Evolutionary conservation across 2,329 filamentous ascomycete genomes (phyloP), one percentile per base, ranked within the genome.

Genomic region (Colletotrichum plurivorum): DNA sequence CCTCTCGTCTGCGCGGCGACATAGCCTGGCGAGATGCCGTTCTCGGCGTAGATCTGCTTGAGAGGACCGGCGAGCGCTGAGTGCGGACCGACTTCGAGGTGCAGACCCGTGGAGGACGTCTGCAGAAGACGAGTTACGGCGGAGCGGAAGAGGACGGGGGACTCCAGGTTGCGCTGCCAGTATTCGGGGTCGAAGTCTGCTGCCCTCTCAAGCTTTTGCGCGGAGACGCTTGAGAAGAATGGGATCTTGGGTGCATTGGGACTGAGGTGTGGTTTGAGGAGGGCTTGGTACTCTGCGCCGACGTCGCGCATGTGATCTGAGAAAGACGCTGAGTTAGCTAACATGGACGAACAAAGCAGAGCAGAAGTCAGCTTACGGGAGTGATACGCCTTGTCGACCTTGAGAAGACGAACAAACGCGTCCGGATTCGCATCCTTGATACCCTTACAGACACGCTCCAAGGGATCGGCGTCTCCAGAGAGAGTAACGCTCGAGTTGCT

Each of bases 1-100:
- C 86, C 84, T 39, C 88, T 84, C 2, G 86, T 74, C 2, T 92
- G 83, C 0, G 79, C 77, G 0, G 84, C 79, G 3, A 78, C 75
- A 60, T 86, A 87, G 1, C 79, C 77, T 27, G 84, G 76, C 0
- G 81, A 80, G 1, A 85, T 84, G 1, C 84, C 83, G 55, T 86
- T 79, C 56, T 86, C 83, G 12, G 86, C 84, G 43, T 88, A 84
- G 1, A 86, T 74, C 15, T 73, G 63, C 20, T 63, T 46, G 4
- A 70, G 20, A 2, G 72, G 69, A 2, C 67, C 64, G 6, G 63
- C 56, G 0, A 73, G 64, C 0, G 72, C 69, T 5, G 56, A 59
- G 43, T 73, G 67, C 1, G 71, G 71, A 0, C 70, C 67, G n/a
- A 73, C 67, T 46, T 73, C 71, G 1, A 73, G 53, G n/a, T 71